Evolutionary conservation across 2,329 filamentous ascomycete species (phyloP).

Genomic region (Elsinoe fawcettii): DNA sequence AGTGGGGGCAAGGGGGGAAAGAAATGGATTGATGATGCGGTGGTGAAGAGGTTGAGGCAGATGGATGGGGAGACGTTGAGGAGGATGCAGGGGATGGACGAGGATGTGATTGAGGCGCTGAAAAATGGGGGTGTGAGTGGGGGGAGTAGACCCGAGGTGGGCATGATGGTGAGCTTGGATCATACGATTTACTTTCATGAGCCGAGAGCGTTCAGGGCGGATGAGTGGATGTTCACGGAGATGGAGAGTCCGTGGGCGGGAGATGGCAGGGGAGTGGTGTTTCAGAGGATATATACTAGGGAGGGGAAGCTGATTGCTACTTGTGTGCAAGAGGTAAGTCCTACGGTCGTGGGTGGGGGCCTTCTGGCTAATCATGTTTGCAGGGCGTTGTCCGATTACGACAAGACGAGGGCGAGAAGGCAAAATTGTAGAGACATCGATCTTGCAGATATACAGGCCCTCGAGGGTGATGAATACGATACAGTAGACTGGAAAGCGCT

Average conservation of each 20-base stretch:
- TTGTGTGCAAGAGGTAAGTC: constrained; percentile 65
- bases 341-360: not conserved
- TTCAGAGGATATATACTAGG: constrained; percentile 62
- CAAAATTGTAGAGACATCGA: constrained; percentile 19
- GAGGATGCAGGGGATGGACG: constrained; percentile 37
- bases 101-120: constrained; percentile 47
- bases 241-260: constrained; percentile 75
- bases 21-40: constrained; percentile 32
- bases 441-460: too few species aligned
- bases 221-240: constrained; percentile 71
- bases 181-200: constrained; percentile 55
- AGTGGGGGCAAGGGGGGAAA: constrained; percentile 17
- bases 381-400: constrained; percentile 48
- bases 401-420: constrained; percentile 31
- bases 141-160: constrained; percentile 52
- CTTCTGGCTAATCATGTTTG: constrained; percentile 20
- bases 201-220: constrained; percentile 42
- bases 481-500: not conserved
- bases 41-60: constrained; percentile 37
- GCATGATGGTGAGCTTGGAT: constrained; percentile 81
- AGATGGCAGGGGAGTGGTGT: constrained; percentile 67
- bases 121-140: constrained; percentile 42
- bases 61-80: constrained; percentile 39
- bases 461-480: not conserved
- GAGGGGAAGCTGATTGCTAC: constrained; percentile 69